A percentile compares a stretch with the other conserved stretches of the same genome.
Conservation (phyloP, 1,284 basidiomycete species). For the Cerrena zonata region DNA sequence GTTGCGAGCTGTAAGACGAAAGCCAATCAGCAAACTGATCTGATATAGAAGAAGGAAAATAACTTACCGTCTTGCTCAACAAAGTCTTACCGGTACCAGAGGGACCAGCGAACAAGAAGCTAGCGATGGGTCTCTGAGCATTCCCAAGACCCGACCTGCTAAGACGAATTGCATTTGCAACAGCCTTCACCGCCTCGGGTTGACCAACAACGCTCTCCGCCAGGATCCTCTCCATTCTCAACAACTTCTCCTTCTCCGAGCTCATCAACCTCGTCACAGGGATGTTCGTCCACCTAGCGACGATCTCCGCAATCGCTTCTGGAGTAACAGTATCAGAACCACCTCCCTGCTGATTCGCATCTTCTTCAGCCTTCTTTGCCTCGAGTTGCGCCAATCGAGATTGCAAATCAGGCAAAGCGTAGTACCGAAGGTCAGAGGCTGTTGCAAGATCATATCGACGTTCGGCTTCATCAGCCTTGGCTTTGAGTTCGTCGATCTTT, state of each 20-base stretch:
- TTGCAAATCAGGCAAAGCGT: conserved; percentile 90
- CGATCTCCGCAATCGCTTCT: conserved; percentile 89
- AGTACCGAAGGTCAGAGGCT: conserved; percentile 88
- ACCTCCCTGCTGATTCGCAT: conserved; percentile 38
- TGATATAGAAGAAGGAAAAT: not conserved
- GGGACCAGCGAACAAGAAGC: conserved; percentile 90
- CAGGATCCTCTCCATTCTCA: conserved; percentile 71
- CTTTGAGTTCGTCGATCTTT: conserved; percentile 86
- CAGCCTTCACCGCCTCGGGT: conserved; percentile 80
- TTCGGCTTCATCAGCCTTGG: conserved; percentile 93
- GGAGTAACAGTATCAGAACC: conserved; percentile 78
- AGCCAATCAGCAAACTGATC: conserved; percentile 15
- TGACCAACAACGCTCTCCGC: conserved; percentile 79
- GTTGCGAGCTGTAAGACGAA: conserved; percentile 61
- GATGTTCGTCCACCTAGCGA: conserved; percentile 85
- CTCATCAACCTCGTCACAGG: conserved; percentile 85
- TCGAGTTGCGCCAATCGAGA: conserved; percentile 68
- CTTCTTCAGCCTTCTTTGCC: conserved; percentile 69
- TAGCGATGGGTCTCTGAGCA: conserved; percentile 81
- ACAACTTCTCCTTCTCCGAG: conserved; percentile 86
- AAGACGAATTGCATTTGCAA: conserved; percentile 86
- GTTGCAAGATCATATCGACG: conserved; percentile 79
- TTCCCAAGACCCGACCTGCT: conserved; percentile 86
- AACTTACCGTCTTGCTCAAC: conserved; percentile 80
- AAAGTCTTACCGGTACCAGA: conserved; percentile 88